Conservation (phyloP, 192 early-diverging fungal genomes). For the Mortierella alpina region DNA sequence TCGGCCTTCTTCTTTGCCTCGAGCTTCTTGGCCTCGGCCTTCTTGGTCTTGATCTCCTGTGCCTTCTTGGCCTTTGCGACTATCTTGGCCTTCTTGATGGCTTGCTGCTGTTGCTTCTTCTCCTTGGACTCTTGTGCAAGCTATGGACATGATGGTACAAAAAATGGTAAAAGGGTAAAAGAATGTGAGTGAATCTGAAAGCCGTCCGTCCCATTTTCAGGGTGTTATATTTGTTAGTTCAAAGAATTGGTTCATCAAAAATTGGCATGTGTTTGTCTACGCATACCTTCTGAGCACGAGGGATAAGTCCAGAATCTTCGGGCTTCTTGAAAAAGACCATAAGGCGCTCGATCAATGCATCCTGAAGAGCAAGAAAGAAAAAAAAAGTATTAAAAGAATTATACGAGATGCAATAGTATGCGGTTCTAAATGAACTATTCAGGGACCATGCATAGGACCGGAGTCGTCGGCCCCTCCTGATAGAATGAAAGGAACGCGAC, state of each 20-base stretch:
- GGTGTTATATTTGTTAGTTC: background rate
- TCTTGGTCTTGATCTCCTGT: slow-evolving; percentile 32
- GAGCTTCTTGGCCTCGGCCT: slow-evolving; percentile 34
- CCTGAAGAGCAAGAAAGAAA: slow-evolving; percentile 18
- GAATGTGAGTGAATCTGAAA: background rate
- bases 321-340: slow-evolving; percentile 55
- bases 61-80: slow-evolving; percentile 8
- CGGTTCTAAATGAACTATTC: too few relatives aligned
- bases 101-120: slow-evolving; percentile 40
- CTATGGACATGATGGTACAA: slow-evolving; percentile 1
- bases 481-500: background rate
- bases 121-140: slow-evolving; percentile 46
- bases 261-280: background rate
- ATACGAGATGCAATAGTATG: background rate
- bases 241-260: background rate
- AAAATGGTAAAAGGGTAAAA: background rate
- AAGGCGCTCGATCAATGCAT: slow-evolving; percentile 42
- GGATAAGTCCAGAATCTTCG: slow-evolving; percentile 42
- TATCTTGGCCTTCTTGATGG: slow-evolving; percentile 45
- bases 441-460: too few relatives aligned
- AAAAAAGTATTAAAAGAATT: background rate
- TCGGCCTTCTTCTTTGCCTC: slow-evolving; percentile 36
- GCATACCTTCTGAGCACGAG: slow-evolving; percentile 46
- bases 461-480: background rate
- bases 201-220: background rate